Base-by-base conservation (phyloP, 2,329 filamentous ascomycete species). In the Emmonsia crescens region DNA sequence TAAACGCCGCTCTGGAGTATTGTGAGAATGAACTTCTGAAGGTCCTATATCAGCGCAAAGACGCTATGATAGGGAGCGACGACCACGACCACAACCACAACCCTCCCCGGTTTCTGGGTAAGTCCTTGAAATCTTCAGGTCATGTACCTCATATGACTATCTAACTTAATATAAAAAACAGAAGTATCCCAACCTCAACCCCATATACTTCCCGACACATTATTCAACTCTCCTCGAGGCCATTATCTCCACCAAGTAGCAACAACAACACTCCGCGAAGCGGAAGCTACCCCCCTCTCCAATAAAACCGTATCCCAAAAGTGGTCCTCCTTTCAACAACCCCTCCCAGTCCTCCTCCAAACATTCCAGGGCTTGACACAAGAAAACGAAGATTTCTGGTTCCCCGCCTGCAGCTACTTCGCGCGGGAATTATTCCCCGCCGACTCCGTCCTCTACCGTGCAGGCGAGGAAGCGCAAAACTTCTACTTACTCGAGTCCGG, bases 321-420 rank as follows among this genome's bases (percentile, higher is more conserved):
- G 70, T 97, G 92, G 89, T 86, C 88, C 69, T 85, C 86, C 67
- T 95, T 96, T 73, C 89, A 89, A 66, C 91, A 96, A 71, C 94
- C 94, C 0, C 83, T 97, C 8, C 89, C 90, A 1, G 84, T 99
- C 55, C 90, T 99, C 74, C 82, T 99, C 29, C 93, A 96, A 72
- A 90, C 94, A n/a, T 97, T 99, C 77, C 88, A 94, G 71, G 89
- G 91, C 52, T 79, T 96, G 14, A 95, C 89, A 59, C 80, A 85
- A 59, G 86, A 89, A 73, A 94, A 93, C 70, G 91, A 96, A 73
- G 92, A 96, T 74, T 97, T 97, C 72, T 99, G 94, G 94, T 93
- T 92, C 74, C 85, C 85, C 1, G 87, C 86, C 0, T 84, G 85
- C 4, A 79, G 83, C 0, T 97, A 89, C 76, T 96, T 99, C 71